Evolutionary conservation across 768 basidiomycete species (phyloP), one percentile per base, ranked within the genome.

Genomic region (Rhizopogon vesiculosus): DNA sequence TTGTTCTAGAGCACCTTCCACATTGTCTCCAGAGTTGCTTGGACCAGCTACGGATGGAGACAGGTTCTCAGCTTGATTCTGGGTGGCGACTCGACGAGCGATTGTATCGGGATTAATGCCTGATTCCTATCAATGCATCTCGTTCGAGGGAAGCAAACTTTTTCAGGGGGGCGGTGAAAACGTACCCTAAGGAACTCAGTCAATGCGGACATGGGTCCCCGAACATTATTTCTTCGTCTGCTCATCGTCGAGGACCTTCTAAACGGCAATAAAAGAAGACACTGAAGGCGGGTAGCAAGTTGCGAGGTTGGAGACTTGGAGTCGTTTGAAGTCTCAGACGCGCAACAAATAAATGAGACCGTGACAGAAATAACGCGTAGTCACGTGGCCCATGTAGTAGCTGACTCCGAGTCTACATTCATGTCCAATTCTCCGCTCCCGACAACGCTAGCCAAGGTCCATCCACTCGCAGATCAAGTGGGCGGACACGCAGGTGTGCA

Each of bases 401-500:
- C n/a, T 4, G 9, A 9, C 9, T 33, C 31, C 31, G 8, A 8
- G 31, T 9, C 8, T 8, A 38, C 48, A n/a, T 19, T 13, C 45
- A 49, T 49, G 48, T 49, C 48, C 13, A 9, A 16, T 38, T 16
- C 48, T 49, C 3, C 15, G 35, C 35, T 25, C 9, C 12, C 59
- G 2, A 62, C 51, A 33, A 67, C 69, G 0, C 57, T 67, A 40
- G 42, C 65, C 3, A 62, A 62, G 1, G 59, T 61, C 16, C 58
- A 60, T 16, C 73, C 78, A 2, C 74, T 87, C 25, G 66, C 67
- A 9, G 72, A 79, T 18, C 89, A 93, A 72, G 91, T 95, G 49
- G 91, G 89, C 18, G 93, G 93, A 0, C 93, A 96, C 64, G 67
- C 81, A 3, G 85, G 87, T 18, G 80, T 95, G n/a, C 75, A 82